A percentile compares a stretch with the other conserved stretches of the same genome.
phyloP scores from a whole-genome alignment of 2,329 filamentous ascomycete genomes.

The Ascochyta fabae region DNA sequence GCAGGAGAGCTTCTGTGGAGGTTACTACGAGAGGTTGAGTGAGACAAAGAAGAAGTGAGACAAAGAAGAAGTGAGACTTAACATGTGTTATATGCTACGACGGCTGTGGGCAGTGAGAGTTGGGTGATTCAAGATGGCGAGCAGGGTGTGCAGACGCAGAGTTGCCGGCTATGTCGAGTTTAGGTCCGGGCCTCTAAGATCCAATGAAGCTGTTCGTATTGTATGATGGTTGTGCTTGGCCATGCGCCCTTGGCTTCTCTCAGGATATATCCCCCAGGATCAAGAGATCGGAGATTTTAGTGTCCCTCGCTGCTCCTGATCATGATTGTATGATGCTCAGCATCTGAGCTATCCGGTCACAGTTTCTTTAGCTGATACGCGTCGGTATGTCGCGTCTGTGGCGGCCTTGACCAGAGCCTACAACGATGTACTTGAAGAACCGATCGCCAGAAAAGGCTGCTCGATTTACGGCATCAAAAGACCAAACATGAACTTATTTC shows the following conservation, averaged over 20 bases:
- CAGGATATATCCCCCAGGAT: background rate
- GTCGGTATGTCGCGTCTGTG: background rate
- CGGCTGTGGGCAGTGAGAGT: background rate
- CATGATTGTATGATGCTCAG: background rate
- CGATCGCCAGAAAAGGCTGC: background rate
- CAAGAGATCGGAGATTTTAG: too few relatives aligned
- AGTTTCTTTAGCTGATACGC: constrained; percentile 4
- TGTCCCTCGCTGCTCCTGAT: background rate
- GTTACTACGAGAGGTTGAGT: constrained; percentile 22
- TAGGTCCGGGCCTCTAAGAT: too few relatives aligned
- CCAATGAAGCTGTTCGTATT: too few relatives aligned
- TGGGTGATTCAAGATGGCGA: background rate
- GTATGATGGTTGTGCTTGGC: too few relatives aligned
- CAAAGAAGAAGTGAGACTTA: constrained; percentile 22
- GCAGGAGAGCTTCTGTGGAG: constrained; percentile 46
- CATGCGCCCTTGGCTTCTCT: background rate
- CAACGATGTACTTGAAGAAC: background rate
- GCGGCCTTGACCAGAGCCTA: constrained; percentile 2
- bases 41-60: constrained; percentile 27
- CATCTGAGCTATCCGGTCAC: background rate
- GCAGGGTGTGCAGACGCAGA: background rate
- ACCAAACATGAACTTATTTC: background rate
- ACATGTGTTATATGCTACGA: background rate
- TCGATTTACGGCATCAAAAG: background rate
- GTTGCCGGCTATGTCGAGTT: background rate